These are phyloP conservation scores for Erodium moschatum DNA, from an alignment of 441 rosid species.

Conservation along the genomic window DNA sequence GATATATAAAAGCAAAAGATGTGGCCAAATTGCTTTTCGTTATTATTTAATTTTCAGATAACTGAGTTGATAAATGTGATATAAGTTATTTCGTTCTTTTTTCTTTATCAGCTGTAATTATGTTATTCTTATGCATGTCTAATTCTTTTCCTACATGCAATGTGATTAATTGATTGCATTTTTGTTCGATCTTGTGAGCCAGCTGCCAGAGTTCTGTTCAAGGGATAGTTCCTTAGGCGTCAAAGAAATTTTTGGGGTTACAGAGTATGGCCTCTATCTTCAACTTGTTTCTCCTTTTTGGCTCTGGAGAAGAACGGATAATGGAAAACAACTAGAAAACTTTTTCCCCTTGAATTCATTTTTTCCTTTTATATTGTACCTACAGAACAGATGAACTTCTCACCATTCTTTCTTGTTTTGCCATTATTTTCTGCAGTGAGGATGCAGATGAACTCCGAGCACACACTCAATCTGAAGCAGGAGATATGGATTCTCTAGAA, in stretches of 20 bases:
- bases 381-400: not conserved
- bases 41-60: no score
- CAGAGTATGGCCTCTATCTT: slow-evolving; percentile 51
- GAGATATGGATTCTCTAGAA: slow-evolving; percentile 72
- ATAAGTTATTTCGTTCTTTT: not conserved
- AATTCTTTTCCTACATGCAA: not conserved
- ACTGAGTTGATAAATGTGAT: not conserved
- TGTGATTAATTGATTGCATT: slow-evolving; percentile 14
- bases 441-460: slow-evolving; percentile 66
- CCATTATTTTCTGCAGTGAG: slow-evolving; percentile 39
- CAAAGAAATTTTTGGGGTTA: slow-evolving; percentile 86
- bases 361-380: no score
- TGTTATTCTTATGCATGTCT: not conserved
- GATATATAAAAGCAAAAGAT: no score
- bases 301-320: slow-evolving; percentile 5
- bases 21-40: no score
- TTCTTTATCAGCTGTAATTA: no score
- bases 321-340: slow-evolving; percentile 3
- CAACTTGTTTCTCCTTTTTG: not conserved
- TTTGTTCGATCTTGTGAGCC: slow-evolving; percentile 26
- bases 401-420: not conserved
- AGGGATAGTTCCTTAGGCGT: slow-evolving; percentile 67
- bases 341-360: not conserved
- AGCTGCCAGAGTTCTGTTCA: slow-evolving; percentile 84
- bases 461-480: slow-evolving; percentile 71